Base-by-base conservation (phyloP, 106 monocot genomes). In the Allium sativum region DNA sequence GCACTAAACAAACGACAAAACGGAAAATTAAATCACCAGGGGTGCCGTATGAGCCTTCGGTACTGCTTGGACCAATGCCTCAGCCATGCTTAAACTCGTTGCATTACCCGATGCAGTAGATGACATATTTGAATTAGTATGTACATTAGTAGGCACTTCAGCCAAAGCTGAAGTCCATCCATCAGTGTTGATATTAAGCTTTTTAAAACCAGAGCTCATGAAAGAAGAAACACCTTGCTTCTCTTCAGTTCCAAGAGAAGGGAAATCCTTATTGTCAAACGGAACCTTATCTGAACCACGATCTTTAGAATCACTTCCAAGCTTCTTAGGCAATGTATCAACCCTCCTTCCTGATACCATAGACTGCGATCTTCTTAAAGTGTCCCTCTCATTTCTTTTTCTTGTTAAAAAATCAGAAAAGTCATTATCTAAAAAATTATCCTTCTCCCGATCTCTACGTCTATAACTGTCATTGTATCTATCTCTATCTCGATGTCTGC, bases 71-170 rank as follows among this genome's bases (percentile, higher is more conserved):
- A 76, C 83, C 72, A 92, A 68, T 70, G 92, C 63, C 62, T 84
- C 83, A 40, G 92, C 83, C 86, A 91, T 91, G 53, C 83, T 91
- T 62, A 91, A 78, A 16, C 90, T 77, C 16, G 69, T 76, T 1
- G 53, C 42, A 48, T 73, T 50, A 58, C 62, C 68, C 40, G 59
- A 56, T 15, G 47, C 9, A 18, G 20, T 58, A 41, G 68, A 74
- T 58, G 14, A 42, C 17, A 44, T 54, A 10, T 60, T 42, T 42
- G 62, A 18, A 58, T 62, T 31, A 73, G 65, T 62, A 31, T 31
- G 48, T 15, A 50, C 48, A 50, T 3, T 15, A 50, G 48, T 15
- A 50, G 68, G 60, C 16, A 76, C 71, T 40, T 89, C 76, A 56
- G 72, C 83, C 67, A 92, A 63, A 18, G 73, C 81, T 44, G 86